Conservation (phyloP, 495 filamentous ascomycete species). For the Rhypophila decipiens region DNA sequence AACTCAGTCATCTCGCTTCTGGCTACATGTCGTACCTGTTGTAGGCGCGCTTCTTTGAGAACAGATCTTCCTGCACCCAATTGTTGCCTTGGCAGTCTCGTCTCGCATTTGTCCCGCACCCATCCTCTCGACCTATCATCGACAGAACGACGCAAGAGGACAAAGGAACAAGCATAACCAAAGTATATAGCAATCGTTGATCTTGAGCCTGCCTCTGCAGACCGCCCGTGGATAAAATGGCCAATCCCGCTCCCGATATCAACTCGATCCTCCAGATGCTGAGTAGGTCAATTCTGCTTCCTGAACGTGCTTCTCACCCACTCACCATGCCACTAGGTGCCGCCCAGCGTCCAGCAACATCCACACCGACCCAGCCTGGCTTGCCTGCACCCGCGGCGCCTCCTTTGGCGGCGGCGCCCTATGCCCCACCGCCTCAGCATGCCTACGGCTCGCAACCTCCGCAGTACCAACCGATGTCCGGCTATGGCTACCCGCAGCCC, state of each 20-base stretch:
- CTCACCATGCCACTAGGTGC: slow-evolving; percentile 11
- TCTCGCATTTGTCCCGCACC: too few species aligned
- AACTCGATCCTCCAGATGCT: slow-evolving; percentile 24
- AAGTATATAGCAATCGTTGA: too few species aligned
- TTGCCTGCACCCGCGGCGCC: slow-evolving; percentile 23
- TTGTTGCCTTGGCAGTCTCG: too few species aligned
- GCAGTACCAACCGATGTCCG: slow-evolving; percentile 33
- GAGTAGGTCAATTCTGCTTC: slow-evolving; percentile 3
- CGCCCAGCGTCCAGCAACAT: slow-evolving; percentile 22
- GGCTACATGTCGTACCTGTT: too few species aligned
- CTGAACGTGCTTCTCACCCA: not conserved
- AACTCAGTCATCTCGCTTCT: too few species aligned
- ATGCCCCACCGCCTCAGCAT: slow-evolving; percentile 20
- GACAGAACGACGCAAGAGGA: too few species aligned
- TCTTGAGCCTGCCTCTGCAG: too few species aligned
- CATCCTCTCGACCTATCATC: too few species aligned
- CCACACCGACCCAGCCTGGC: slow-evolving; percentile 39
- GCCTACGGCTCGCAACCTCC: slow-evolving; percentile 34
- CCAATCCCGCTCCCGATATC: slow-evolving; percentile 20
- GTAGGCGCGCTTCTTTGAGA: too few species aligned
- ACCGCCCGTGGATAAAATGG: slow-evolving; percentile 19
- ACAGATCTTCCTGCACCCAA: too few species aligned
- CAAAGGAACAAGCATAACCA: too few species aligned
- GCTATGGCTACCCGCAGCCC: slow-evolving; percentile 59
- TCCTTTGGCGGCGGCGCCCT: slow-evolving; percentile 15